Conservation (phyloP, 305 asterid genomes). For the Fraxinus platypoda region DNA sequence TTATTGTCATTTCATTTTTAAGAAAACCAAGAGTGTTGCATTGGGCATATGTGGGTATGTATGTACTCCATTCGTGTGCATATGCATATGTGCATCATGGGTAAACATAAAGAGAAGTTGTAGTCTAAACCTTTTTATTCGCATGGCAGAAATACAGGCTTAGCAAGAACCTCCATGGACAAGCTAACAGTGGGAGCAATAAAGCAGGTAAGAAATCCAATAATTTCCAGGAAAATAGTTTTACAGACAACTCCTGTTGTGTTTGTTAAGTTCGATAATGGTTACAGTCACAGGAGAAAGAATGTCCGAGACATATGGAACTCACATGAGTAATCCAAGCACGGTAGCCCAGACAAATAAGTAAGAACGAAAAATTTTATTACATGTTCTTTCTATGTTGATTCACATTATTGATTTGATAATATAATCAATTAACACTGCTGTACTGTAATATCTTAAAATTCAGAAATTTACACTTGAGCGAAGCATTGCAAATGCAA, state of each 20-base stretch:
- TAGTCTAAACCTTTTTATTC: slow-evolving; percentile 26
- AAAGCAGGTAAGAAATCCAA: slow-evolving; percentile 62
- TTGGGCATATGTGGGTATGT: not conserved
- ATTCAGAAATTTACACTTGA: slow-evolving; percentile 66
- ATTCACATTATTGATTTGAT: not conserved
- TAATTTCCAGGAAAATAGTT: slow-evolving; percentile 16
- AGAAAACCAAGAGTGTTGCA: not conserved
- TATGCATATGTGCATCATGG: slow-evolving; percentile 1
- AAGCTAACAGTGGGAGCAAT: slow-evolving; percentile 60
- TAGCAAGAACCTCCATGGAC: slow-evolving; percentile 84
- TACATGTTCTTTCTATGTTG: slow-evolving; percentile 1
- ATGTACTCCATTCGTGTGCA: not conserved
- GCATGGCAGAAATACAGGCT: slow-evolving; percentile 84
- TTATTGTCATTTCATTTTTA: not conserved
- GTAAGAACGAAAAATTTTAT: slow-evolving; percentile 40
- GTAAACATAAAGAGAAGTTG: not conserved
- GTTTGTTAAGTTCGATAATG: slow-evolving; percentile 26
- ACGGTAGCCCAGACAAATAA: slow-evolving; percentile 53
- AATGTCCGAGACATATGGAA: slow-evolving; percentile 51
- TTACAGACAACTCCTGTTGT: not conserved
- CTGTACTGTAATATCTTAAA: slow-evolving; percentile 13
- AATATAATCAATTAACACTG: slow-evolving; percentile 16
- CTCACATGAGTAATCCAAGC: slow-evolving; percentile 47
- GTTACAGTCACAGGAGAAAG: slow-evolving; percentile 66
- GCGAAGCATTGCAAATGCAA: slow-evolving; percentile 89